These are phyloP conservation scores for Asterochloris erici DNA, from an alignment of 139 green algal genomes.

Conservation along the genomic window DNA sequence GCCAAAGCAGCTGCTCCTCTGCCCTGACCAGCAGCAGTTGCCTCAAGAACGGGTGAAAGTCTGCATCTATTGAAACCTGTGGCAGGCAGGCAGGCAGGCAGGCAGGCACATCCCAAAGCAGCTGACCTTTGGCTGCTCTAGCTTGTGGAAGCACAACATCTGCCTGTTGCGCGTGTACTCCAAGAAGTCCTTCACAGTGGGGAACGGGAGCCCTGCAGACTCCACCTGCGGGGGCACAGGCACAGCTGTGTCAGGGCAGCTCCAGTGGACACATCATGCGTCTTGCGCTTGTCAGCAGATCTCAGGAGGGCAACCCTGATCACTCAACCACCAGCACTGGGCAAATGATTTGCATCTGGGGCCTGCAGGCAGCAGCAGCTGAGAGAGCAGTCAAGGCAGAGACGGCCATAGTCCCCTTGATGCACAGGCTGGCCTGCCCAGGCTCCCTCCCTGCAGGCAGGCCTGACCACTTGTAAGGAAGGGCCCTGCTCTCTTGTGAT, in stretches of 20 bases:
- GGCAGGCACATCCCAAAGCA: not conserved
- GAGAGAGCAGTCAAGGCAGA: no score
- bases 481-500: no score
- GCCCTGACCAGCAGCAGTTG: not conserved
- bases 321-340: no score
- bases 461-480: no score
- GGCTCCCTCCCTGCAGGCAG: no score
- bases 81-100: not conserved
- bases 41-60: not conserved
- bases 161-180: constrained; percentile 62
- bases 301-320: no score
- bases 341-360: no score
- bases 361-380: no score
- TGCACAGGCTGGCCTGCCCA: no score
- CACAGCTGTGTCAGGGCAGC: not conserved
- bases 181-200: constrained; percentile 62
- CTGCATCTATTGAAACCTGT: not conserved
- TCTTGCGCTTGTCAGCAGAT: no score
- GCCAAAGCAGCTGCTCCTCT: not conserved
- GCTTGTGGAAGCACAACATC: constrained; percentile 60
- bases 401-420: no score
- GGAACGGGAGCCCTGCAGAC: constrained; percentile 18
- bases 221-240: constrained; percentile 11
- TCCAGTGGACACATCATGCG: no score
- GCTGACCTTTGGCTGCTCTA: constrained; percentile 45